phyloP scores from a whole-genome alignment of 495 filamentous ascomycete species.

The Copromyces sp. region DNA sequence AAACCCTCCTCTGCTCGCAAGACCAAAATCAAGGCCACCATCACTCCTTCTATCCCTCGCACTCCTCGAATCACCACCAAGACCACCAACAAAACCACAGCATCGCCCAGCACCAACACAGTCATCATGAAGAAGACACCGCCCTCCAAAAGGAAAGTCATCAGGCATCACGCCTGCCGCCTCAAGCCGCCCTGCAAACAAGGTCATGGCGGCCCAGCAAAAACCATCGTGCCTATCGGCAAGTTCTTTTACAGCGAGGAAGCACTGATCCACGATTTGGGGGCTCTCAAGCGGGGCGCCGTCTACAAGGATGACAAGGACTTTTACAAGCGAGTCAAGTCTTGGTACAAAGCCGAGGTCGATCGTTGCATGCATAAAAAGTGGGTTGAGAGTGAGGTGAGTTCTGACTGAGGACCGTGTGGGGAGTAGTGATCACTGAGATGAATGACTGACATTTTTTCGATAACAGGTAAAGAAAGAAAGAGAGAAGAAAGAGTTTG shows the following conservation, averaged over 20 bases:
- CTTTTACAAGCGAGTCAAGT: constrained; percentile 15
- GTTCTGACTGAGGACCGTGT: neutral
- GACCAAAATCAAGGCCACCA: neutral
- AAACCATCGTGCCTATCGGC: neutral
- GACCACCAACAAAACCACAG: neutral
- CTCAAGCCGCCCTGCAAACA: constrained; percentile 7
- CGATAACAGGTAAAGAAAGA: neutral
- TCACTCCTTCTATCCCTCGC: neutral
- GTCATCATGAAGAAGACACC: neutral
- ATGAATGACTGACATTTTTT: neutral
- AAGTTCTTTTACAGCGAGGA: constrained; percentile 14
- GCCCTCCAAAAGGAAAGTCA: neutral
- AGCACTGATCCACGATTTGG: constrained; percentile 11
- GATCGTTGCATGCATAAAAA: constrained; percentile 11
- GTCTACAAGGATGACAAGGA: constrained; percentile 9
- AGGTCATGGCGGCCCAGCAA: constrained; percentile 6
- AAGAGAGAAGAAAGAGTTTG: neutral
- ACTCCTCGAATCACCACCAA: neutral
- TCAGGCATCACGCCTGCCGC: constrained; percentile 1
- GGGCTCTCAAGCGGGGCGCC: constrained; percentile 10
- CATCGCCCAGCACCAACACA: neutral
- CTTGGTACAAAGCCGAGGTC: constrained; percentile 26
- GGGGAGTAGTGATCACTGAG: neutral
- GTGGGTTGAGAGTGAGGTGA: constrained; percentile 2
- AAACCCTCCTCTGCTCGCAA: neutral